Percentiles rank a stretch among this genome's conserved stretches.
Evolutionary conservation across 345 rosid species (phyloP).

Genomic region (Leavenworthia alabamica): DNA sequence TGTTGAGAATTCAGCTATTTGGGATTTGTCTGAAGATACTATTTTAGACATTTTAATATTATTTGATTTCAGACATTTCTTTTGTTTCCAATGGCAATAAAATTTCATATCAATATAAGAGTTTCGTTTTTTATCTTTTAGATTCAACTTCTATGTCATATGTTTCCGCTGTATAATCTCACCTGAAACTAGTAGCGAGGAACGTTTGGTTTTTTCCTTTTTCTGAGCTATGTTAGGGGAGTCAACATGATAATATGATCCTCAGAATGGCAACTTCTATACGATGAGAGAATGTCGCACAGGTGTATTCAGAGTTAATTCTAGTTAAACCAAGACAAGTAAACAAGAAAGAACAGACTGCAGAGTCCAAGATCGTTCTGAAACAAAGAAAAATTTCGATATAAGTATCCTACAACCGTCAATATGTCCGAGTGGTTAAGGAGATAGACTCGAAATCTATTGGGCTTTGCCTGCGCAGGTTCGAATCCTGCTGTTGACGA

Average conservation of each 20-base stretch:
- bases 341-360: neutral
- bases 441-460: slow-evolving; percentile 99
- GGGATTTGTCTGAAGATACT: slow-evolving; percentile 14
- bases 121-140: neutral
- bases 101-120: neutral
- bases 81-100: slow-evolving; percentile 14
- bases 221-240: neutral
- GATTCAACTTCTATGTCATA: no score
- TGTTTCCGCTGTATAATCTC: neutral
- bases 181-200: neutral
- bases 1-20: slow-evolving; percentile 11
- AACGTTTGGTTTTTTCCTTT: neutral
- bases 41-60: neutral
- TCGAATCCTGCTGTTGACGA: slow-evolving; percentile 99
- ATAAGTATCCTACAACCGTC: no score
- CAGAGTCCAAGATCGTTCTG: neutral
- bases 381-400: no score
- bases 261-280: neutral
- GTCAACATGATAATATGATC: neutral
- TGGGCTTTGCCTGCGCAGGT: slow-evolving; percentile 99
- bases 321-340: neutral
- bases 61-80: slow-evolving; percentile 1
- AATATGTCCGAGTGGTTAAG: slow-evolving; percentile 99
- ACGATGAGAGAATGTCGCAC: neutral
- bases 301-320: neutral